Base-by-base conservation (phyloP, 352 stramenopile species). In the Pythium brassicae region DNA sequence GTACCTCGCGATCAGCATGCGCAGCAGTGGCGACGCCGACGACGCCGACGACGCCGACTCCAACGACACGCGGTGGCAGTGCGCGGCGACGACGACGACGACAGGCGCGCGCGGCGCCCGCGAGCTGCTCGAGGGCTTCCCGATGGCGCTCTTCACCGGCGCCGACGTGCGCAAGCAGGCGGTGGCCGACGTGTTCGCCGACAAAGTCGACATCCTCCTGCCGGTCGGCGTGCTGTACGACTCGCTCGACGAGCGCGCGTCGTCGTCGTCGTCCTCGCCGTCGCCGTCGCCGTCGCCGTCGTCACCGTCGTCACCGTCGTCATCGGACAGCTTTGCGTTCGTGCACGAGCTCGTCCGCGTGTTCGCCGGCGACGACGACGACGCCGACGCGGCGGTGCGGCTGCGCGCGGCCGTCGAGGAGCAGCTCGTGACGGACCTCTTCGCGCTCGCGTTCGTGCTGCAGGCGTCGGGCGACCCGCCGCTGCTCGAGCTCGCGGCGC, bases 391-490 rank as follows among this genome's bases (percentile, higher is more conserved):
- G n/a, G 50, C 61, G 0, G 40, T 14, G 0, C 42, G 53, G 11
- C 60, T 47, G 45, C 52, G 49, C 45, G 39, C 56, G 53, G 35
- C 61, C 51, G 61, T 74, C 50, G 61, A 78, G 25, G 73, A 85
- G 39, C 81, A 91, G 45, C 39, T 92, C 15, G 86, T 72, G 8
- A 86, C 78, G 1, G 83, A 91, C 55, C 57, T 90, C 27, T 83
- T 91, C 58, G 83, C 80, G 4, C 67, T 89, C 23, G 82, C 80
- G 6, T 91, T 90, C 25, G 69, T 87, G 25, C 58, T 80, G 4
- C 66, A 76, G 23, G 44, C 57, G 15, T 71, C 69, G 4, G 12
- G n/a, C 3, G 40, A 58, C 22, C 20, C 26, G 2, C 17, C 44
- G 43, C 47, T 78, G n/a, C 70, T 83, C 40, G 54, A 66, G 22